These are phyloP conservation scores for Anthostomella pinea DNA, from an alignment of 2,329 filamentous ascomycete species.

Conservation along the genomic window DNA sequence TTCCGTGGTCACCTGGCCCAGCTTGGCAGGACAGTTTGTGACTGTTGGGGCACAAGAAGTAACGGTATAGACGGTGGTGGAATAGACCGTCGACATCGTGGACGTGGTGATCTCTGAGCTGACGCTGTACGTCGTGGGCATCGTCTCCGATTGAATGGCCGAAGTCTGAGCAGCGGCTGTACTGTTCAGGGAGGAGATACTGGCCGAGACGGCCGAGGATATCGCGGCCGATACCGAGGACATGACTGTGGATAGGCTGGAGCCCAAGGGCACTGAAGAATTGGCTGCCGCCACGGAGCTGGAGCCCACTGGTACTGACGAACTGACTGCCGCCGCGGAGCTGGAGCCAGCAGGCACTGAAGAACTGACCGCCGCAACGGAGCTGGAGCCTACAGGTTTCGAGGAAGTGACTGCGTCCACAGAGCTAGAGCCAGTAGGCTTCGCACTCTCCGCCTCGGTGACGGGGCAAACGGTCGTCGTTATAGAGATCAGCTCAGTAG, in stretches of 20 bases:
- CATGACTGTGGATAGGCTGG: slow-evolving; percentile 5
- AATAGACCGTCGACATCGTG: slow-evolving; percentile 29
- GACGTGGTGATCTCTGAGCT: slow-evolving; percentile 29
- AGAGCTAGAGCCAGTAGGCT: slow-evolving; percentile 13
- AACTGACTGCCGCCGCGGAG: slow-evolving; percentile 5
- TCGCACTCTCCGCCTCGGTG: slow-evolving; percentile 9
- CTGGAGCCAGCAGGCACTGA: slow-evolving; percentile 6
- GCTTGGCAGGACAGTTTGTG: slow-evolving; percentile 29
- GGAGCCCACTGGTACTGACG: neutral
- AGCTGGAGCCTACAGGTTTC: slow-evolving; percentile 7
- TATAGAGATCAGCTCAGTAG: slow-evolving; percentile 25
- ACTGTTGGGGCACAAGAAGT: slow-evolving; percentile 27
- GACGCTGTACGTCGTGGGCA: slow-evolving; percentile 29
- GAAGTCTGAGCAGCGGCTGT: slow-evolving; percentile 12
- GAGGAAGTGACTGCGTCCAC: slow-evolving; percentile 2
- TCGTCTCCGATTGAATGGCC: slow-evolving; percentile 8
- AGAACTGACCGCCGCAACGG: slow-evolving; percentile 4
- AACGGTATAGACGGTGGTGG: slow-evolving; percentile 27
- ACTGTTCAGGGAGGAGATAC: slow-evolving; percentile 16
- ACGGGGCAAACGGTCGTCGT: slow-evolving; percentile 25
- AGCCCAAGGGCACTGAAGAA: slow-evolving; percentile 4
- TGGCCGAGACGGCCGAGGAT: slow-evolving; percentile 7
- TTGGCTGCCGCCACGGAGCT: slow-evolving; percentile 6
- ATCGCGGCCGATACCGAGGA: slow-evolving; percentile 10
- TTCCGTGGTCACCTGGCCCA: slow-evolving; percentile 29